Evolutionary conservation across 1,284 basidiomycete genomes (phyloP).

Genomic region (Cryptococcus amylolentus): DNA sequence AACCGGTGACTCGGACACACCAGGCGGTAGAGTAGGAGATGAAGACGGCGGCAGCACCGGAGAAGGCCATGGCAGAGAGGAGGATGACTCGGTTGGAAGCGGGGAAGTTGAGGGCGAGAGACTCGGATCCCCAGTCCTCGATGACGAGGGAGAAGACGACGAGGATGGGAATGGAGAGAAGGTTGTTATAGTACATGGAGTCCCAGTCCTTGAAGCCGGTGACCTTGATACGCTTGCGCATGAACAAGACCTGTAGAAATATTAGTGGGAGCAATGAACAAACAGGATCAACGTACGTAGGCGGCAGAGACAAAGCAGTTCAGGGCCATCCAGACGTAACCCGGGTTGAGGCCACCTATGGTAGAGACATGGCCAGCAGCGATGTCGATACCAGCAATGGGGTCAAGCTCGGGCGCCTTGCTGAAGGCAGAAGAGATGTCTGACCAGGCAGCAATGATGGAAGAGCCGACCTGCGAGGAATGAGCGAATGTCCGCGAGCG

Average conservation of each 20-base stretch:
- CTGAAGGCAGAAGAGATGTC: constrained; percentile 61
- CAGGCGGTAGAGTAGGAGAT: constrained; percentile 99
- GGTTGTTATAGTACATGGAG: constrained; percentile 99
- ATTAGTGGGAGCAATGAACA: no score
- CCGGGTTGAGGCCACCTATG: constrained; percentile 63
- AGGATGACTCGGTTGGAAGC: constrained; percentile 74
- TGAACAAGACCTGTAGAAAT: constrained; percentile 69
- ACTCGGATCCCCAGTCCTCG: constrained; percentile 85
- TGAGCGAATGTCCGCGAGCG: background rate
- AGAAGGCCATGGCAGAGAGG: constrained; percentile 86
- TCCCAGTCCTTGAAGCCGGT: constrained; percentile 99
- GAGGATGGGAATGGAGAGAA: constrained; percentile 89
- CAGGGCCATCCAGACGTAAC: constrained; percentile 94
- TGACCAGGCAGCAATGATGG: constrained; percentile 90
- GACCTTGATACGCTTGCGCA: constrained; percentile 95
- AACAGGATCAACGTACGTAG: constrained; percentile 62
- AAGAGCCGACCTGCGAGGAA: constrained; percentile 72
- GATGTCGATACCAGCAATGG: constrained; percentile 40
- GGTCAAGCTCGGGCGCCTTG: constrained; percentile 32
- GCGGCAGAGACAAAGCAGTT: constrained; percentile 90
- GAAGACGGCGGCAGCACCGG: constrained; percentile 92
- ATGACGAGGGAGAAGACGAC: constrained; percentile 75
- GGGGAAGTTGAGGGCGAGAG: constrained; percentile 66
- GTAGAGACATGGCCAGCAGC: constrained; percentile 22
- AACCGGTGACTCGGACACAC: constrained; percentile 80